Conservation (phyloP, 345 rosid genomes). For the Pugionium cornutum region DNA sequence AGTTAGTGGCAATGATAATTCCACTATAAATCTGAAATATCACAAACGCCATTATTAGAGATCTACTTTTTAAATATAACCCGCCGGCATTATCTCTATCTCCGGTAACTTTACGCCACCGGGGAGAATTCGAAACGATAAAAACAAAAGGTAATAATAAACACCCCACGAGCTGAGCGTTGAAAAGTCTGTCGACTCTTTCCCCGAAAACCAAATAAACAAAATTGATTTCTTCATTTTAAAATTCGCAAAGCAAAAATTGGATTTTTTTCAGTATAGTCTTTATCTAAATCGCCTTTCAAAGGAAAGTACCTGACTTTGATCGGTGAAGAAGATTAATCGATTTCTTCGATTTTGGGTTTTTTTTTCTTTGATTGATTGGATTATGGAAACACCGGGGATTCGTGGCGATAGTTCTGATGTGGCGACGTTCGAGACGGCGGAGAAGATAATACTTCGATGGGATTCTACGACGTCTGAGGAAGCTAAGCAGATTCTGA, state of each 20-base stretch:
- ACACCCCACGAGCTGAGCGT: conserved; percentile 20
- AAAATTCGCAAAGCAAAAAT: background rate
- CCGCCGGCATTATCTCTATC: background rate
- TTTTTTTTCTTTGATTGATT: background rate
- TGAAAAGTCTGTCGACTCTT: conserved; percentile 31
- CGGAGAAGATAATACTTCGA: conserved; percentile 73
- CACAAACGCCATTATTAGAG: background rate
- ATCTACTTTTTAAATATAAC: background rate
- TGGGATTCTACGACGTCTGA: conserved; percentile 87
- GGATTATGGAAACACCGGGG: conserved; percentile 30
- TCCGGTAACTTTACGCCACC: background rate
- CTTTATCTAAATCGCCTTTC: conserved; percentile 21
- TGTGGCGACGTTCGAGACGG: conserved; percentile 45
- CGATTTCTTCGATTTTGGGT: background rate
- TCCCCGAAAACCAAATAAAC: background rate
- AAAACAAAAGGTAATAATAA: background rate
- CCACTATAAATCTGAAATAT: background rate
- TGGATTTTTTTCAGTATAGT: background rate
- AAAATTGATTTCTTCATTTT: background rate
- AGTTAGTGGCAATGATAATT: conserved; percentile 15
- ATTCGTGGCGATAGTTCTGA: conserved; percentile 15
- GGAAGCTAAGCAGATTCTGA: conserved; percentile 75
- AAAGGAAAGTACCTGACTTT: background rate
- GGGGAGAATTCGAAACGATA: background rate
- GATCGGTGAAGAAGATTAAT: too few species aligned